Conservation (phyloP, 2,329 filamentous ascomycete genomes). For the Penicillium sp. region DNA sequence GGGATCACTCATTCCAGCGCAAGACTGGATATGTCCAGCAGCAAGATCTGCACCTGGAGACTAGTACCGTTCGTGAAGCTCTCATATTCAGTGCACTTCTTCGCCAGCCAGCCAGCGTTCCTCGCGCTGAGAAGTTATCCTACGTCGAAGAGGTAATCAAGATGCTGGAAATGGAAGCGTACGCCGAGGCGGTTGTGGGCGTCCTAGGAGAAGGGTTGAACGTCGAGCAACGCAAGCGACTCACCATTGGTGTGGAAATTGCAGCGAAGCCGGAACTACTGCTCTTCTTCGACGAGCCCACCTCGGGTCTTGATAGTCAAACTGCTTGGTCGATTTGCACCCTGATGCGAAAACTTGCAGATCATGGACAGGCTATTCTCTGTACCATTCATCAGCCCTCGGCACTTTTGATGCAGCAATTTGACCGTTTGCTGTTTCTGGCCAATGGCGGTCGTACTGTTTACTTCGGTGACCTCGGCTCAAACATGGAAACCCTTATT, state of each 20-base stretch:
- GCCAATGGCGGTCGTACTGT: conserved; percentile 59
- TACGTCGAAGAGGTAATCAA: conserved; percentile 79
- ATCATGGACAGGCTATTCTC: conserved; percentile 79
- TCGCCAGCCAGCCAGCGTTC: conserved; percentile 67
- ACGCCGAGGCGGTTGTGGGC: conserved; percentile 80
- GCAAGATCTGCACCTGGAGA: conserved; percentile 71
- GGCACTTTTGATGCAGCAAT: conserved; percentile 86
- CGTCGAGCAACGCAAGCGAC: conserved; percentile 59
- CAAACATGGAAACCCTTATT: conserved; percentile 51
- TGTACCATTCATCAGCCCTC: conserved; percentile 93
- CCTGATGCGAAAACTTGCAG: conserved; percentile 80
- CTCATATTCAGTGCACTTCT: conserved; percentile 77
- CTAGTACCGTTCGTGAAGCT: conserved; percentile 79
- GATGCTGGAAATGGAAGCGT: conserved; percentile 80
- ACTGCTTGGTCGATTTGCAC: conserved; percentile 84
- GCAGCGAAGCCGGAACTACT: conserved; percentile 81
- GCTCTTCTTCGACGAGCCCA: conserved; percentile 88
- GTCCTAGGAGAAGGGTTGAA: conserved; percentile 69
- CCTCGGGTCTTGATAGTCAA: conserved; percentile 82
- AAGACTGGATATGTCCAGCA: conserved; percentile 64
- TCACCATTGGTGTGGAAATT: conserved; percentile 88
- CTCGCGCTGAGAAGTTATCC: conserved; percentile 66
- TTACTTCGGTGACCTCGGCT: conserved; percentile 61
- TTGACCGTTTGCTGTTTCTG: conserved; percentile 57
- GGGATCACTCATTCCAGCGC: conserved; percentile 55